Evolutionary conservation across 169 alveolate species (phyloP).

Genomic region (Plasmodium gaboni): DNA sequence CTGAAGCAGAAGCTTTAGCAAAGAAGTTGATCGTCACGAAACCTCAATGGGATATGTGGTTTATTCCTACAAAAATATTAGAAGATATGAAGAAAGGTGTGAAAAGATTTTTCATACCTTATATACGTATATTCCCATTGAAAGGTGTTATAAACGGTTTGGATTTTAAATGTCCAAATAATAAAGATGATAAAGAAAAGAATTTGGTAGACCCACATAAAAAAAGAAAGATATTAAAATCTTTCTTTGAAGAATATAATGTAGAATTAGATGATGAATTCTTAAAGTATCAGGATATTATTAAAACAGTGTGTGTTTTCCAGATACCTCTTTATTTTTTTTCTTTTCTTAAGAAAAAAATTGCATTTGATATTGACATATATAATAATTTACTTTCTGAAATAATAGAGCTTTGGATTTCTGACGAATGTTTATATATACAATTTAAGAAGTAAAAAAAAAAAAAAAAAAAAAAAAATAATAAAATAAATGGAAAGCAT

Average conservation of each 20-base stretch:
- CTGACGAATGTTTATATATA: conserved; percentile 51
- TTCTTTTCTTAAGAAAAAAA: conserved; percentile 31
- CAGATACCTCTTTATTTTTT: conserved; percentile 73
- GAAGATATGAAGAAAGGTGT: conserved; percentile 39
- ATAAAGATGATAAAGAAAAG: conserved; percentile 21
- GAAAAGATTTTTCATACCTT: conserved; percentile 53
- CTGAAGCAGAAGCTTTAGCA: no score
- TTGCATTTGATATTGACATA: not conserved
- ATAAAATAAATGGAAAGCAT: no score
- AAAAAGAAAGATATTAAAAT: conserved; percentile 27
- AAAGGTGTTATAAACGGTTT: conserved; percentile 38
- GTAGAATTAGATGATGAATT: conserved; percentile 74
- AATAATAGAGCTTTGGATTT: conserved; percentile 39
- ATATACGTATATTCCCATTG: conserved; percentile 60
- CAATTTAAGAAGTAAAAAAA: conserved; percentile 53
- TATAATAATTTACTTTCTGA: conserved; percentile 5
- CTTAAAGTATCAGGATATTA: conserved; percentile 53
- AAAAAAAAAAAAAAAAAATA: not conserved
- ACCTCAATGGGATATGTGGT: conserved; percentile 79
- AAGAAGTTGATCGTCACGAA: conserved; percentile 26
- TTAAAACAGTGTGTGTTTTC: conserved; percentile 65
- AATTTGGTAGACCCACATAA: not conserved
- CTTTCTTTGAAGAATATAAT: conserved; percentile 74
- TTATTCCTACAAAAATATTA: conserved; percentile 35
- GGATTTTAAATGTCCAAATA: conserved; percentile 70